Conservation (phyloP, 352 stramenopile genomes). For the Thraustochytrium sp. region DNA sequence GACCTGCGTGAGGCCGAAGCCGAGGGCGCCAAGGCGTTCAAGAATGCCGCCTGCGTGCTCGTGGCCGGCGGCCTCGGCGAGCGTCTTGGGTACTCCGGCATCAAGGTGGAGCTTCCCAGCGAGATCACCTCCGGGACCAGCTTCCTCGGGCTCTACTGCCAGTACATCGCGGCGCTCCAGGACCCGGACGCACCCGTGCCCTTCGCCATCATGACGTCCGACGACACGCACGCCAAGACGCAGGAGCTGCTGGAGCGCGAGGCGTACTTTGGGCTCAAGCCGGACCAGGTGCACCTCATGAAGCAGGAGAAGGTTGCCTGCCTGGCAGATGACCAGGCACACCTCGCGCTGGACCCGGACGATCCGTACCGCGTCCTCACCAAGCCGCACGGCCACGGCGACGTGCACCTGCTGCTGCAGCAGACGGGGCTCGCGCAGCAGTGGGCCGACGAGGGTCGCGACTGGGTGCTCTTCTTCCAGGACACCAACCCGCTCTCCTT, state of each 20-base stretch:
- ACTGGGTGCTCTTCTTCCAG: conserved; percentile 89
- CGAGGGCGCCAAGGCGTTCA: conserved; percentile 62
- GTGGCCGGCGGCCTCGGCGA: conserved; percentile 94
- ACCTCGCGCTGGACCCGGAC: conserved; percentile 63
- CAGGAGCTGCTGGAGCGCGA: conserved; percentile 75
- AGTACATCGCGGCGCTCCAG: conserved; percentile 85
- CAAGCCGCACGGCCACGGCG: conserved; percentile 96
- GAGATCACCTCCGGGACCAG: conserved; percentile 76
- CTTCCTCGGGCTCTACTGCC: conserved; percentile 87
- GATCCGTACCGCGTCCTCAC: conserved; percentile 70
- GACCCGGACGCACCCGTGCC: conserved; percentile 58
- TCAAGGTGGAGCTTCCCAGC: conserved; percentile 92
- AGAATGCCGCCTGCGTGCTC: conserved; percentile 86
- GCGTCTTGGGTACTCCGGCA: conserved; percentile 87
- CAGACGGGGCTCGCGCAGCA: conserved; percentile 62
- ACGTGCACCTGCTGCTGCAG: conserved; percentile 90
- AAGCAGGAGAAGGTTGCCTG: conserved; percentile 95
- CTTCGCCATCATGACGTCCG: conserved; percentile 95
- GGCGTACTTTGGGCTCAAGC: conserved; percentile 83
- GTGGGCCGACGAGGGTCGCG: conserved; percentile 68
- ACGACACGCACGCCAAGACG: conserved; percentile 87
- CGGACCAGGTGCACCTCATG: conserved; percentile 84
- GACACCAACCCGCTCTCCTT: conserved; percentile 54
- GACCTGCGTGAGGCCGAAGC: conserved; percentile 60
- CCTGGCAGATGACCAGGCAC: conserved; percentile 66